Conservation (phyloP, 2,329 filamentous ascomycete species). For the Aulographum hederae region DNA sequence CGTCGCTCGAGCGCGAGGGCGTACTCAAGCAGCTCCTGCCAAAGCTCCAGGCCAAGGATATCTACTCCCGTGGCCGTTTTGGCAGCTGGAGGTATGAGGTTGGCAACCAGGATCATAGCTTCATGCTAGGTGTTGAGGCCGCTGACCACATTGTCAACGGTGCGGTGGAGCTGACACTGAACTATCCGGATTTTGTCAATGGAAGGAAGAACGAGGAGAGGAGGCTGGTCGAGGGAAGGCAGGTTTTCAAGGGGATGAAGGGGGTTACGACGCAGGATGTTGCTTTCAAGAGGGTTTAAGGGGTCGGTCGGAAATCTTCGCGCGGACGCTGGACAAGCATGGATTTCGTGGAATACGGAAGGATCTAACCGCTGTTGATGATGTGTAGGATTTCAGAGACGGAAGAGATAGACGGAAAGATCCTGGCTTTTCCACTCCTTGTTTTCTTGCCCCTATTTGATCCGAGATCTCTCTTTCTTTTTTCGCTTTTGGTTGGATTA, state of each 20-base stretch:
- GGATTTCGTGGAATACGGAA: too few relatives aligned
- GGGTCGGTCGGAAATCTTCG: too few relatives aligned
- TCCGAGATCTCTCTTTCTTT: too few relatives aligned
- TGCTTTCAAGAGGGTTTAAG: too few relatives aligned
- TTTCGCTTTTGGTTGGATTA: too few relatives aligned
- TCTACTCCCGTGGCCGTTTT: slow-evolving; percentile 91
- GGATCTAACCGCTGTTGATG: too few relatives aligned
- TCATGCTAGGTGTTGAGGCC: slow-evolving; percentile 92
- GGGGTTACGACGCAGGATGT: background rate
- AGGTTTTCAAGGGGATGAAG: slow-evolving; percentile 32
- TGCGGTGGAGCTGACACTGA: slow-evolving; percentile 78
- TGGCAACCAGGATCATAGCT: slow-evolving; percentile 93
- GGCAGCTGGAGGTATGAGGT: slow-evolving; percentile 97
- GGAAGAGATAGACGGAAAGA: too few relatives aligned
- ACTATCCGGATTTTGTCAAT: slow-evolving; percentile 96
- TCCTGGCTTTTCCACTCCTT: too few relatives aligned
- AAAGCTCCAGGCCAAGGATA: slow-evolving; percentile 77
- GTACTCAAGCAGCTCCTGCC: slow-evolving; percentile 85
- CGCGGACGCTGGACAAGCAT: too few relatives aligned
- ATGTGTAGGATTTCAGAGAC: too few relatives aligned
- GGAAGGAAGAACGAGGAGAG: slow-evolving; percentile 47
- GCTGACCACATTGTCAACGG: slow-evolving; percentile 81
- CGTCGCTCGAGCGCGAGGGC: slow-evolving; percentile 83
- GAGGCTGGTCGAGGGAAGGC: slow-evolving; percentile 41
- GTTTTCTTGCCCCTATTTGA: too few relatives aligned